Evolutionary conservation across 2,329 filamentous ascomycete species (phyloP).

Genomic region (Clarireedia sp.): DNA sequence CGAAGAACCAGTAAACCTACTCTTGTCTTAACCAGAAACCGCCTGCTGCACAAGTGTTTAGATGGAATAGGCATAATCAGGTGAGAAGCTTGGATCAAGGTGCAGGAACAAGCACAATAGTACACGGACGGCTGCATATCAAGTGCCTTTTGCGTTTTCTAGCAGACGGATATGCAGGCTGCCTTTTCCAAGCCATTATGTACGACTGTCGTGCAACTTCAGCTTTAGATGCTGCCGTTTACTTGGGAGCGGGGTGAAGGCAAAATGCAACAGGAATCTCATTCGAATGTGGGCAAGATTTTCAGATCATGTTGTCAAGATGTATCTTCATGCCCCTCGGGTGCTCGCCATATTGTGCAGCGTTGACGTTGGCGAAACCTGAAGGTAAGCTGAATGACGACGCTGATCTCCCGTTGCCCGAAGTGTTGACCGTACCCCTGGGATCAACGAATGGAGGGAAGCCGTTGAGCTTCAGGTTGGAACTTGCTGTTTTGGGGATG

Average conservation of each 20-base stretch:
- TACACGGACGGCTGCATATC: not conserved
- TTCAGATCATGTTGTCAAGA: too few species aligned
- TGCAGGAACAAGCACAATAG: slow-evolving; percentile 5
- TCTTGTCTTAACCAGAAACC: not conserved
- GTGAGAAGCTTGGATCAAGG: not conserved
- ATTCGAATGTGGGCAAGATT: too few species aligned
- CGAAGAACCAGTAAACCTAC: not conserved
- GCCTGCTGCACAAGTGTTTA: not conserved
- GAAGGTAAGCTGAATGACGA: not conserved
- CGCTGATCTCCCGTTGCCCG: not conserved
- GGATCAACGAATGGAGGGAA: too few species aligned
- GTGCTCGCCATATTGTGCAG: not conserved
- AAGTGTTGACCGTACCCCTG: too few species aligned
- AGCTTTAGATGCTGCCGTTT: not conserved
- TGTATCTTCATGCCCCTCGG: not conserved
- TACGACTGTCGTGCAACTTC: not conserved
- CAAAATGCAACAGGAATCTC: too few species aligned
- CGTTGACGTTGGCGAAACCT: slow-evolving; percentile 2
- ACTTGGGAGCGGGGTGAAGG: too few species aligned
- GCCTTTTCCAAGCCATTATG: not conserved
- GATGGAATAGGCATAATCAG: not conserved
- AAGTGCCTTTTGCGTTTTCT: not conserved
- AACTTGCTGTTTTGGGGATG: too few species aligned
- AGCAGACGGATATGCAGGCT: slow-evolving; percentile 2
- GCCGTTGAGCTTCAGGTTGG: too few species aligned